Evolutionary conservation across 176 grass and related monocot genomes (phyloP).

Genomic region (Eragrostis curvula): DNA sequence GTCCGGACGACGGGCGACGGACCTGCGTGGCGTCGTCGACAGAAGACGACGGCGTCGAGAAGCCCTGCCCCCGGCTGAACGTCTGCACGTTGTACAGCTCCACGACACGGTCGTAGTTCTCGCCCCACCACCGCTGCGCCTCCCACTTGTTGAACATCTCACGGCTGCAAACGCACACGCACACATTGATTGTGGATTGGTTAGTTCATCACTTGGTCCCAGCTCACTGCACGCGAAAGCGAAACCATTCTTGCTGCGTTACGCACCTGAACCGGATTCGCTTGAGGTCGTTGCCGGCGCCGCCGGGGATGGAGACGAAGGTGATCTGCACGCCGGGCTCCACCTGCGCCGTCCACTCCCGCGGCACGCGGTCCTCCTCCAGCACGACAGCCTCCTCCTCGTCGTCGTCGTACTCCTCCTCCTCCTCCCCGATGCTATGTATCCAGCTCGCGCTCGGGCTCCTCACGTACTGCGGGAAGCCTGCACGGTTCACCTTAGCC

Average conservation of each 20-base stretch:
- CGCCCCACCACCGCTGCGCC: conserved; percentile 99
- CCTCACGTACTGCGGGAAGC: conserved; percentile 51
- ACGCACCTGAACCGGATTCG: conserved; percentile 93
- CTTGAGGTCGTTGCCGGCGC: conserved; percentile 93
- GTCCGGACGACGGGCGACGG: background rate
- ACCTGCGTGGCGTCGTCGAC: conserved; percentile 68
- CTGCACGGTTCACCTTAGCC: conserved; percentile 26
- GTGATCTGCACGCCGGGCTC: conserved; percentile 99
- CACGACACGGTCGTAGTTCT: conserved; percentile 99
- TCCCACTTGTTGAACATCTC: conserved; percentile 99
- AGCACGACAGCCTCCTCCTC: conserved; percentile 49
- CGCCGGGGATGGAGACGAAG: conserved; percentile 85
- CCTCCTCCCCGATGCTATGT: conserved; percentile 48
- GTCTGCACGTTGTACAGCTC: conserved; percentile 99
- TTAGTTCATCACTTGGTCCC: conserved; percentile 8
- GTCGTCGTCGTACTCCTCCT: conserved; percentile 1
- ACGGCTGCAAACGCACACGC: conserved; percentile 43
- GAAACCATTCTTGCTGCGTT: background rate
- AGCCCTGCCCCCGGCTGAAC: conserved; percentile 83
- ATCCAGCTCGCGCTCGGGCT: conserved; percentile 55
- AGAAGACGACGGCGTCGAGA: conserved; percentile 81
- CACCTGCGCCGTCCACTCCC: conserved; percentile 97
- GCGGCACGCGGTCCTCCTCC: conserved; percentile 75
- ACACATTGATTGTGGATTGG: too few species aligned
- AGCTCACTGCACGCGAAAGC: background rate